These are phyloP conservation scores for Stereum hirsutum DNA, from an alignment of 1,284 basidiomycete genomes.

Conservation along the genomic window DNA sequence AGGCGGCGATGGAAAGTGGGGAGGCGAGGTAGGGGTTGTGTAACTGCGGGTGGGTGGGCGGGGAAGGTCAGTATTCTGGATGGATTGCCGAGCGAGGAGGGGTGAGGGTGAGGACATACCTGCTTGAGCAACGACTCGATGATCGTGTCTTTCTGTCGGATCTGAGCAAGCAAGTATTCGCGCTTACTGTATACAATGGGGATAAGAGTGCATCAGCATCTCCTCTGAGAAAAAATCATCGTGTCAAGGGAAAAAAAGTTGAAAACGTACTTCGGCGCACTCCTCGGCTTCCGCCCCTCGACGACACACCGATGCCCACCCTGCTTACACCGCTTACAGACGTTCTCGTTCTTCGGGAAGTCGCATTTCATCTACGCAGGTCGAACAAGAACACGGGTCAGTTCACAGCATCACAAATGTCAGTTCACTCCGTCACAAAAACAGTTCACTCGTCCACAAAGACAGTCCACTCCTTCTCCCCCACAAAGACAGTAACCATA, in stretches of 20 bases:
- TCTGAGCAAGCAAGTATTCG: constrained; percentile 72
- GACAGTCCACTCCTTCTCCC: no score
- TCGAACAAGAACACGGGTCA: constrained; percentile 1
- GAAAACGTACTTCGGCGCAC: constrained; percentile 56
- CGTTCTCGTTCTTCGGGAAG: constrained; percentile 56
- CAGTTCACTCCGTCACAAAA: no score
- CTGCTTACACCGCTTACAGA: constrained; percentile 62
- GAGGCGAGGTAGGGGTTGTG: constrained; percentile 74
- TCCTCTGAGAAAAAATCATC: not conserved
- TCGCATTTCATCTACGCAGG: constrained; percentile 68
- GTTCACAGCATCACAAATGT: no score
- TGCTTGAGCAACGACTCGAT: constrained; percentile 77
- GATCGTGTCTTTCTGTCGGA: constrained; percentile 74
- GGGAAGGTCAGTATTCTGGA: no score
- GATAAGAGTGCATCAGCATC: constrained; percentile 1
- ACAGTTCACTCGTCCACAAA: no score
- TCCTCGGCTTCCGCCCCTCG: constrained; percentile 68
- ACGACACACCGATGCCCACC: constrained; percentile 69
- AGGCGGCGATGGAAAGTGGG: constrained; percentile 67
- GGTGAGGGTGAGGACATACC: constrained; percentile 26
- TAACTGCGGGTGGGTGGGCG: constrained; percentile 30
- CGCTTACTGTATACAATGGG: constrained; percentile 51
- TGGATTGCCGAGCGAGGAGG: no score
- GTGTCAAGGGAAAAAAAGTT: not conserved
- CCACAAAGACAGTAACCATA: no score